These are phyloP conservation scores for Fistulina hepatica DNA, from an alignment of 1,284 basidiomycete genomes.

Conservation along the genomic window DNA sequence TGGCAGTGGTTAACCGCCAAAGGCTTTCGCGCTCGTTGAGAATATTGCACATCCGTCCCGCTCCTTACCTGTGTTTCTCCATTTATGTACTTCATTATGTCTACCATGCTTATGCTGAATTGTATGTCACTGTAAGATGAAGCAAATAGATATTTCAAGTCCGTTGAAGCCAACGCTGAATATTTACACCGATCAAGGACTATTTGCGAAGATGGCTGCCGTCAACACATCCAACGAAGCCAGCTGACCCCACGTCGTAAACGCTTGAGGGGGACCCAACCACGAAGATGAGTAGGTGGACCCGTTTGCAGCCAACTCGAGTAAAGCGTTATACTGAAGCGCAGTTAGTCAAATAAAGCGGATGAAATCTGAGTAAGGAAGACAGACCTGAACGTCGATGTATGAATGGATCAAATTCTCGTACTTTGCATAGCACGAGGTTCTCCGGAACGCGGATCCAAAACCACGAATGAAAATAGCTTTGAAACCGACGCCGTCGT, in stretches of 20 bases:
- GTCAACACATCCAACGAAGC: constrained; percentile 35
- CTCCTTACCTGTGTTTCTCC: no score
- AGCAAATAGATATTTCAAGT: no score
- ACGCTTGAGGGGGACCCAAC: constrained; percentile 32
- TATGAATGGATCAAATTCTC: constrained; percentile 34
- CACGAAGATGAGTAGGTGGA: constrained; percentile 33
- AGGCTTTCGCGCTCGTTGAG: no score
- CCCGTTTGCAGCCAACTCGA: constrained; percentile 35
- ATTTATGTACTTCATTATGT: no score
- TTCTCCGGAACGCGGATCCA: constrained; percentile 33
- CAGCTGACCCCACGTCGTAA: constrained; percentile 39
- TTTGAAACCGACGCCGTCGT: constrained; percentile 41
- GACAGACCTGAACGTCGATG: constrained; percentile 36
- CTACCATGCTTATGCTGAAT: no score
- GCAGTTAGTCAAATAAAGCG: no score
- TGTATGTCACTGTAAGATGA: no score
- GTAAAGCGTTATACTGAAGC: constrained; percentile 39
- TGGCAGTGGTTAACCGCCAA: no score
- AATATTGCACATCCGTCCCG: no score
- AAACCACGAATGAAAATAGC: constrained; percentile 36
- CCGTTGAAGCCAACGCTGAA: no score
- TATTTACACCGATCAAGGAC: no score
- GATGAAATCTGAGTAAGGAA: no score
- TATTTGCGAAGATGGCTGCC: constrained; percentile 28
- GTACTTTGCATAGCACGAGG: constrained; percentile 24